Conservation (phyloP, 768 basidiomycete genomes). For the Cyclocybe cylindracea region DNA sequence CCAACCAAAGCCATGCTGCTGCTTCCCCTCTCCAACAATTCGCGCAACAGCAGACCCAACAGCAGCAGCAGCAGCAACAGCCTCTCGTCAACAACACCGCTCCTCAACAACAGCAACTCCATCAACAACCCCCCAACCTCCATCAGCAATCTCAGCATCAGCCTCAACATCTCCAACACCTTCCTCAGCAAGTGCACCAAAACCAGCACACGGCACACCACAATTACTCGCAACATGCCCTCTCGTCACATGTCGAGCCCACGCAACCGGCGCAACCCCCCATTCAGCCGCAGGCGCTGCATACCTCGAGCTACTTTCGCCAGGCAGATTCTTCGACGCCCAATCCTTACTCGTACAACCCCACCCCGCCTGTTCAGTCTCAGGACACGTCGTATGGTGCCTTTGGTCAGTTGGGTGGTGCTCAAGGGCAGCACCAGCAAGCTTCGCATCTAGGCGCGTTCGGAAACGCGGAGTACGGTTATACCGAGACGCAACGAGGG, state of each 20-base stretch:
- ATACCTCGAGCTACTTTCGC: conserved; percentile 64
- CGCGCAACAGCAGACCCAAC: conserved; percentile 34
- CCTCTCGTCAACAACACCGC: conserved; percentile 8
- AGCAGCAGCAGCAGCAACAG: conserved; percentile 24
- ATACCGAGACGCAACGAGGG: conserved; percentile 55
- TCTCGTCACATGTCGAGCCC: conserved; percentile 68
- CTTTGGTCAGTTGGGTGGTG: conserved; percentile 59
- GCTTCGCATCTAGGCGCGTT: conserved; percentile 58
- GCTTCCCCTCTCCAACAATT: conserved; percentile 44
- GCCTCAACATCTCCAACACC: conserved; percentile 40
- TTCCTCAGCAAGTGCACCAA: conserved; percentile 45
- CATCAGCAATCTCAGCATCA: conserved; percentile 33
- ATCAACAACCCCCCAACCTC: conserved; percentile 11
- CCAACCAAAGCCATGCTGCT: conserved; percentile 25
- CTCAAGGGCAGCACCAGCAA: conserved; percentile 62
- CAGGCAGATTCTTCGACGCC: conserved; percentile 52
- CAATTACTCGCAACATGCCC: conserved; percentile 66
- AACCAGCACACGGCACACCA: conserved; percentile 39
- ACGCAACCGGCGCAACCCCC: conserved; percentile 42
- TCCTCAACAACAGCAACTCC: conserved; percentile 14
- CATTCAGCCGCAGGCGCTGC: conserved; percentile 42
- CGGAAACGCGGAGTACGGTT: conserved; percentile 64
- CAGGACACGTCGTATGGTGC: conserved; percentile 66
- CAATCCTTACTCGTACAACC: conserved; percentile 72
- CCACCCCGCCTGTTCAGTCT: conserved; percentile 72